These are phyloP conservation scores for Neurospora africana DNA, from an alignment of 495 filamentous ascomycete species.

Conservation along the genomic window DNA sequence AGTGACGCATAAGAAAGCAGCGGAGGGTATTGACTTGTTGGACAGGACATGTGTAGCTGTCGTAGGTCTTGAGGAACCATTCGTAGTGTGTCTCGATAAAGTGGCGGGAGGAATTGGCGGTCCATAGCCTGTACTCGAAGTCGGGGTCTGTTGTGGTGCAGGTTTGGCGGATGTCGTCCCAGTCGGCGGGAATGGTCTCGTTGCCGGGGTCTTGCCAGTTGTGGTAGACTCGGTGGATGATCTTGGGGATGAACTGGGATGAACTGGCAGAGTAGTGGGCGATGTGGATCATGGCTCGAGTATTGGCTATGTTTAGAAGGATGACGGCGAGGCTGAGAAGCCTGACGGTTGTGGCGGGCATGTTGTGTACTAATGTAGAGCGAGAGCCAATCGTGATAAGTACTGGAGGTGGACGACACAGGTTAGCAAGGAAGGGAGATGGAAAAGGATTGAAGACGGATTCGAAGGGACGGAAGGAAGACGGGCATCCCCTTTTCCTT, in stretches of 20 bases:
- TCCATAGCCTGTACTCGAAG: conserved; percentile 84
- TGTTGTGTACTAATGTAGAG: too few relatives aligned
- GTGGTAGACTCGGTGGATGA: conserved; percentile 80
- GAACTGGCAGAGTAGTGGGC: conserved; percentile 1
- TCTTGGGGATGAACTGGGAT: conserved; percentile 55
- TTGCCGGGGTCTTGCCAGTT: conserved; percentile 32
- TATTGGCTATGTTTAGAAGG: background rate
- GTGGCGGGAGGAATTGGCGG: conserved; percentile 59
- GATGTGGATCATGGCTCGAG: conserved; percentile 1
- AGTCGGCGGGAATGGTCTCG: conserved; percentile 60
- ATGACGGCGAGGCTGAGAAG: background rate
- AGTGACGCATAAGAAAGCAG: conserved; percentile 73
- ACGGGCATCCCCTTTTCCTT: background rate
- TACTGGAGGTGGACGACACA: background rate
- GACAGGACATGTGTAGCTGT: conserved; percentile 66
- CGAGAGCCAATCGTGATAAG: background rate
- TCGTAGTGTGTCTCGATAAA: conserved; percentile 66
- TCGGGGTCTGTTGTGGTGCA: conserved; percentile 66
- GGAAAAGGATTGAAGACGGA: background rate
- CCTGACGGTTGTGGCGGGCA: background rate
- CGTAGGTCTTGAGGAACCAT: conserved; percentile 77
- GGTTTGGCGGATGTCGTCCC: conserved; percentile 61
- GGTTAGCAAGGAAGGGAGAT: background rate
- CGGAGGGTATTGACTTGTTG: conserved; percentile 78
- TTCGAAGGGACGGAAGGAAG: background rate